A percentile compares a stretch with the other conserved stretches of the same genome.
phyloP scores from a whole-genome alignment of 352 stramenopile genomes.

The Globisporangium takayamanum region DNA sequence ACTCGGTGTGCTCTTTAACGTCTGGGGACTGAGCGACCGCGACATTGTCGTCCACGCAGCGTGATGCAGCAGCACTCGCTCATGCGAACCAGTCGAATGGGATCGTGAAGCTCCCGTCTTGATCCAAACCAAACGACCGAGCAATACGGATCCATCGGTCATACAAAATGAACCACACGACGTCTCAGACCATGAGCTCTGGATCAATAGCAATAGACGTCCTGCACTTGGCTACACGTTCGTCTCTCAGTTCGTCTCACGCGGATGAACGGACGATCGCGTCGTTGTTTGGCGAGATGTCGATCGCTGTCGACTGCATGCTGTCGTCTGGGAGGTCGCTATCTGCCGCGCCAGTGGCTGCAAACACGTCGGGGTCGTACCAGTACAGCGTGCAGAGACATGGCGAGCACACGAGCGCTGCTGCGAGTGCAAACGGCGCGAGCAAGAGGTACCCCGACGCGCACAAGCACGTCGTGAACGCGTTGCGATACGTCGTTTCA shows the following conservation, averaged over 20 bases:
- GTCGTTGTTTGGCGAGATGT: conserved; percentile 13
- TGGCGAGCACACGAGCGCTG: conserved; percentile 17
- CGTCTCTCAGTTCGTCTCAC: neutral
- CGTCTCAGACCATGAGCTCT: neutral
- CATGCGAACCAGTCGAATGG: conserved; percentile 24
- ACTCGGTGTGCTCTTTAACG: conserved; percentile 13
- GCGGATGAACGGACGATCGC: conserved; percentile 10
- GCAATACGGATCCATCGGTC: conserved; percentile 25
- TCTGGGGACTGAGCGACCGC: conserved; percentile 20
- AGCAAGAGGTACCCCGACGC: conserved; percentile 49
- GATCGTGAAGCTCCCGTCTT: conserved; percentile 35
- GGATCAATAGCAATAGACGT: neutral
- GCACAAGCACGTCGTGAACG: conserved; percentile 64
- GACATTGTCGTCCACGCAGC: neutral
- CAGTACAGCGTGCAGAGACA: conserved; percentile 16
- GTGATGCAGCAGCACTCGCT: neutral
- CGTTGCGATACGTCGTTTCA: conserved; percentile 38
- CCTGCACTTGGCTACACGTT: neutral
- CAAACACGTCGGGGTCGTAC: conserved; percentile 9
- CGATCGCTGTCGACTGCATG: conserved; percentile 11
- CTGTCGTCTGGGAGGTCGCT: conserved; percentile 5
- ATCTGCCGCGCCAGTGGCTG: neutral
- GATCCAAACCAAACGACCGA: conserved; percentile 30
- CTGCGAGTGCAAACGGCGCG: conserved; percentile 26
- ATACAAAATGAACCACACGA: conserved; percentile 11